These are phyloP conservation scores for Eutrema japonicum DNA, from an alignment of 345 rosid species.

Conservation along the genomic window DNA sequence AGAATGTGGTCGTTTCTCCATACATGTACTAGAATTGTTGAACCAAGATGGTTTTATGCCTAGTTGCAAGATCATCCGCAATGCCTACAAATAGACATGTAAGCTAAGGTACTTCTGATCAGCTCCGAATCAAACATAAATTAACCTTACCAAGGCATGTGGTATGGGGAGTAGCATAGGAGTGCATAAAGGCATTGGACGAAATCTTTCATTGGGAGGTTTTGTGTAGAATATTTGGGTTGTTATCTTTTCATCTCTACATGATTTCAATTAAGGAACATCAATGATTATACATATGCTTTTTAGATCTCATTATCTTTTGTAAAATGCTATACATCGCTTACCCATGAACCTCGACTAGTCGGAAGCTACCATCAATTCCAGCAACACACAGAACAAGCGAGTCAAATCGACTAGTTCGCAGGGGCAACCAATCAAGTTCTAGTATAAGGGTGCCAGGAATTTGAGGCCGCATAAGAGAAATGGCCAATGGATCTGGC, in stretches of 20 bases:
- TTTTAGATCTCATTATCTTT: slow-evolving; percentile 2
- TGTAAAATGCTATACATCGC: slow-evolving; percentile 38
- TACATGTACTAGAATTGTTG: slow-evolving; percentile 64
- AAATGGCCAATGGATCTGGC: slow-evolving; percentile 82
- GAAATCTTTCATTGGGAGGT: slow-evolving; percentile 65
- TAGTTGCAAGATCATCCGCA: slow-evolving; percentile 85
- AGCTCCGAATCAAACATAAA: background rate
- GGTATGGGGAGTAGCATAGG: slow-evolving; percentile 77
- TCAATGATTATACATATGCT: background rate
- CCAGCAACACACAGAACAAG: slow-evolving; percentile 80
- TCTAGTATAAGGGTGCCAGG: slow-evolving; percentile 88
- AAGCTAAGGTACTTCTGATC: background rate
- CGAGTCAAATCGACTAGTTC: slow-evolving; percentile 69
- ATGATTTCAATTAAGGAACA: slow-evolving; percentile 9
- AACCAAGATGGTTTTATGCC: slow-evolving; percentile 91
- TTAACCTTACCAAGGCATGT: slow-evolving; percentile 69
- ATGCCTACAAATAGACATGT: slow-evolving; percentile 54
- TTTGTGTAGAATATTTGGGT: slow-evolving; percentile 43
- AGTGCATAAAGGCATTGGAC: slow-evolving; percentile 83
- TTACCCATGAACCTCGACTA: slow-evolving; percentile 75
- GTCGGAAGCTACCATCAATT: slow-evolving; percentile 90
- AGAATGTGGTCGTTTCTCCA: slow-evolving; percentile 64
- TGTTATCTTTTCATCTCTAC: slow-evolving; percentile 66
- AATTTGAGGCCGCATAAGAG: slow-evolving; percentile 80
- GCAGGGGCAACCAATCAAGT: slow-evolving; percentile 82